Evolutionary conservation across 345 rosid genomes (phyloP).

Genomic region (Pugionium dolabratum): DNA sequence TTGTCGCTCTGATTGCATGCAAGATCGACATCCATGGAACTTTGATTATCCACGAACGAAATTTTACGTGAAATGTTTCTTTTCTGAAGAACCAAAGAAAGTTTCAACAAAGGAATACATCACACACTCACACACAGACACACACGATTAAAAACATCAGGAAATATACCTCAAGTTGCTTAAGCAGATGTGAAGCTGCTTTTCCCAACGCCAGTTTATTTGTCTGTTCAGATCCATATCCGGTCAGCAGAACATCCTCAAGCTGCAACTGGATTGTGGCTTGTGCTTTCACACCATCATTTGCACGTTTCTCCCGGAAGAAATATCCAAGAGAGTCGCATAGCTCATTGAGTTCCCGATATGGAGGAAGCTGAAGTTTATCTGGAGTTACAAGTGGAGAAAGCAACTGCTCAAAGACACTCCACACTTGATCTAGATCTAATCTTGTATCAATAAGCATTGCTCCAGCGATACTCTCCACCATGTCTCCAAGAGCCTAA

Average conservation of each 20-base stretch:
- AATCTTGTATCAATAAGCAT: slow-evolving; percentile 69
- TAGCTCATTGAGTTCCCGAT: slow-evolving; percentile 64
- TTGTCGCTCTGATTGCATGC: slow-evolving; percentile 9
- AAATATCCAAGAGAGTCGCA: slow-evolving; percentile 82
- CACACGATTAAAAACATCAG: slow-evolving; percentile 17
- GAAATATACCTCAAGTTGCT: slow-evolving; percentile 68
- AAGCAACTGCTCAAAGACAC: slow-evolving; percentile 64
- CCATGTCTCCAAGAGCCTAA: slow-evolving; percentile 88
- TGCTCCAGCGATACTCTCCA: slow-evolving; percentile 91
- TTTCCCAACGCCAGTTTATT: slow-evolving; percentile 75
- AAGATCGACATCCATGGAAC: slow-evolving; percentile 24
- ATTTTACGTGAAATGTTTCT: slow-evolving; percentile 54
- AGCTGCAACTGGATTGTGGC: slow-evolving; percentile 69
- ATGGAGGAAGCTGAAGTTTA: slow-evolving; percentile 78
- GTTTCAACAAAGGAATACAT: slow-evolving; percentile 18
- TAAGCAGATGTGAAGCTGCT: slow-evolving; percentile 78
- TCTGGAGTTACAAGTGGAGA: slow-evolving; percentile 85
- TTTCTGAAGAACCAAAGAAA: slow-evolving; percentile 42
- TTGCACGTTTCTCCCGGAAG: slow-evolving; percentile 45
- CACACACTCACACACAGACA: slow-evolving; percentile 2
- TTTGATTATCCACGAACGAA: slow-evolving; percentile 42
- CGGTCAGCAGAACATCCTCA: slow-evolving; percentile 59
- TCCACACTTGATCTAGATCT: slow-evolving; percentile 78
- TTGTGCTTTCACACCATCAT: slow-evolving; percentile 55
- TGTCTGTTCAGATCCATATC: slow-evolving; percentile 59